These are phyloP conservation scores for Monilinia fructicola DNA, from an alignment of 2,329 filamentous ascomycete species.

Conservation along the genomic window DNA sequence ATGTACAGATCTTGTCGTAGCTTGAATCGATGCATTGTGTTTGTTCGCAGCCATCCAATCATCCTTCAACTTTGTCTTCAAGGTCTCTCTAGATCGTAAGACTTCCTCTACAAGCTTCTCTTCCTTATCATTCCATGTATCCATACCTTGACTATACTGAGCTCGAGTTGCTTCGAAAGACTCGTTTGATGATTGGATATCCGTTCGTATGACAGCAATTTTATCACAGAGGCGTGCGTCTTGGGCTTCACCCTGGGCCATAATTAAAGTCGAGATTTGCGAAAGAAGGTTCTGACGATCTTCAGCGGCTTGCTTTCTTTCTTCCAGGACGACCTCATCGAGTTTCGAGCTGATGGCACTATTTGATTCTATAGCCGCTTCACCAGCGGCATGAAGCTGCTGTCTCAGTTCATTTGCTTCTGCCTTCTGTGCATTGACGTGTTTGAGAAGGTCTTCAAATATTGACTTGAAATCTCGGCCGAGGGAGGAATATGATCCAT, in stretches of 20 bases:
- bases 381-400: conserved; percentile 70
- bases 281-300: conserved; percentile 73
- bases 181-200: conserved; percentile 63
- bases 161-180: conserved; percentile 64
- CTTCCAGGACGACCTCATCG: conserved; percentile 69
- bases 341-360: conserved; percentile 64
- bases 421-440: conserved; percentile 71
- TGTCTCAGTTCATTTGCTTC: conserved; percentile 72
- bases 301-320: conserved; percentile 67
- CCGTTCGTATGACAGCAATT: conserved; percentile 61
- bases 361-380: conserved; percentile 67
- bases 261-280: conserved; percentile 77
- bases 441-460: conserved; percentile 76
- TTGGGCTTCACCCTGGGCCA: conserved; percentile 70
- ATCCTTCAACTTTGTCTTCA: conserved; percentile 80
- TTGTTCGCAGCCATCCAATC: conserved; percentile 80
- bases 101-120: conserved; percentile 69
- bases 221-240: conserved; percentile 67
- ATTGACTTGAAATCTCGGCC: conserved; percentile 83
- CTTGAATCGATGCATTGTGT: conserved; percentile 79
- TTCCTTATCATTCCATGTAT: conserved; percentile 70
- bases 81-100: conserved; percentile 67
- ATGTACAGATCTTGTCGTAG: conserved; percentile 82
- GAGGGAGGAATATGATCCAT: conserved; percentile 78
- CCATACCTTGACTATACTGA: conserved; percentile 69